These are phyloP conservation scores for Penicillium atrosanguineum DNA, from an alignment of 495 filamentous ascomycete species.

Conservation along the genomic window DNA sequence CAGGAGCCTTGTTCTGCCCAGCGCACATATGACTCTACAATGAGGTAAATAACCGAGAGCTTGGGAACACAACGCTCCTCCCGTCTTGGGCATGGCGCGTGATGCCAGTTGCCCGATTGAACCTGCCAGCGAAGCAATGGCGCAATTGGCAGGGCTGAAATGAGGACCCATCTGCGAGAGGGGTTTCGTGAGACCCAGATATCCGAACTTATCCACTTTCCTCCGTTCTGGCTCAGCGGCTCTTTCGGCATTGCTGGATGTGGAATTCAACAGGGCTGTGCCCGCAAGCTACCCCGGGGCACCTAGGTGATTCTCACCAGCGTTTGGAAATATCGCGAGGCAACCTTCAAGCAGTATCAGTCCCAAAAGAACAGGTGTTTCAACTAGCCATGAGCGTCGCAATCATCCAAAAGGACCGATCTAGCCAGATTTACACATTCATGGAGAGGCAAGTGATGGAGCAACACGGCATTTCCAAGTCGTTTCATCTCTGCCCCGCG, in stretches of 20 bases:
- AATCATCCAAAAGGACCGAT: background rate
- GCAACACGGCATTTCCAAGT: background rate
- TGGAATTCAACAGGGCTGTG: background rate
- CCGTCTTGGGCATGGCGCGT: constrained; percentile 3
- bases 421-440: background rate
- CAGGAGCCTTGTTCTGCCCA: background rate
- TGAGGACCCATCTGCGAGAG: background rate
- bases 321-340: background rate
- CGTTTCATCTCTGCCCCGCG: background rate
- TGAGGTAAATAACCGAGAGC: background rate
- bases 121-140: constrained; percentile 3
- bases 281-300: background rate
- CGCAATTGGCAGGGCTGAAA: constrained; percentile 11
- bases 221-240: background rate
- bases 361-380: background rate
- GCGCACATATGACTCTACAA: background rate
- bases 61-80: background rate
- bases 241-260: background rate
- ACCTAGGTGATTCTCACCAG: background rate
- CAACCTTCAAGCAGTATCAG: no score
- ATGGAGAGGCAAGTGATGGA: background rate
- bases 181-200: background rate
- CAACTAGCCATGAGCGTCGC: background rate
- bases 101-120: constrained; percentile 1
- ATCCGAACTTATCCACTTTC: background rate